Evolutionary conservation across 164 flowering plant genomes (phyloP).

Genomic region (Santalum album): DNA sequence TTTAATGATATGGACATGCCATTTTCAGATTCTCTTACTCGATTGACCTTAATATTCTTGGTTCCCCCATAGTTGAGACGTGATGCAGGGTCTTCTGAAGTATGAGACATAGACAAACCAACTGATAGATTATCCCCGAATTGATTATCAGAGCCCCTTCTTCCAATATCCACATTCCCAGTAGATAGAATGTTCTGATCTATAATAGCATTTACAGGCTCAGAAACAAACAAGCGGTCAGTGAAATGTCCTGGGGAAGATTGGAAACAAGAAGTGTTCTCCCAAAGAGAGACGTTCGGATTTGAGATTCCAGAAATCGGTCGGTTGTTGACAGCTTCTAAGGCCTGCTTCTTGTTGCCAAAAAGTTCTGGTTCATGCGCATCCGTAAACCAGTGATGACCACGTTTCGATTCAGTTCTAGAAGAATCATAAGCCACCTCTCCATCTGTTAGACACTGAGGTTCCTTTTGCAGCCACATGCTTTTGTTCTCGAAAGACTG

Average conservation of each 20-base stretch:
- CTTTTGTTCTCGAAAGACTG: slow-evolving; percentile 36
- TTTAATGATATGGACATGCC: slow-evolving; percentile 20
- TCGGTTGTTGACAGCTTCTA: slow-evolving; percentile 18
- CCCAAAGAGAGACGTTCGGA: slow-evolving; percentile 24
- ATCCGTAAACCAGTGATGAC: slow-evolving; percentile 36
- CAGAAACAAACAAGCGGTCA: slow-evolving; percentile 31
- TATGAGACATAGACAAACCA: slow-evolving; percentile 34
- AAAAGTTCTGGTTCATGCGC: slow-evolving; percentile 19
- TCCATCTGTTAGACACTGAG: slow-evolving; percentile 24
- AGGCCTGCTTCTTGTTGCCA: slow-evolving; percentile 34
- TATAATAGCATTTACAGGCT: too few species aligned
- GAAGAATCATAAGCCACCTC: slow-evolving; percentile 22
- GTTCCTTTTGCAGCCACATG: slow-evolving; percentile 25
- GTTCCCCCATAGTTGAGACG: slow-evolving; percentile 26
- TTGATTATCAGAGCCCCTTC: slow-evolving; percentile 21
- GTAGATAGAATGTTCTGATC: slow-evolving; percentile 21
- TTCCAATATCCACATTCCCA: slow-evolving; percentile 25
- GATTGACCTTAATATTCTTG: slow-evolving; percentile 37
- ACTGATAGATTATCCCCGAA: slow-evolving; percentile 21
- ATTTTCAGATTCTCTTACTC: slow-evolving; percentile 27
- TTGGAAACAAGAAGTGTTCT: slow-evolving; percentile 18
- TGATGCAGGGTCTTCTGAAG: slow-evolving; percentile 20
- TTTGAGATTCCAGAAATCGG: slow-evolving; percentile 23
- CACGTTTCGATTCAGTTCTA: slow-evolving; percentile 27
- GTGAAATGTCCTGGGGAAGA: slow-evolving; percentile 21